phyloP scores from a whole-genome alignment of 2,329 filamentous ascomycete genomes.

The Dactylellina sp. region DNA sequence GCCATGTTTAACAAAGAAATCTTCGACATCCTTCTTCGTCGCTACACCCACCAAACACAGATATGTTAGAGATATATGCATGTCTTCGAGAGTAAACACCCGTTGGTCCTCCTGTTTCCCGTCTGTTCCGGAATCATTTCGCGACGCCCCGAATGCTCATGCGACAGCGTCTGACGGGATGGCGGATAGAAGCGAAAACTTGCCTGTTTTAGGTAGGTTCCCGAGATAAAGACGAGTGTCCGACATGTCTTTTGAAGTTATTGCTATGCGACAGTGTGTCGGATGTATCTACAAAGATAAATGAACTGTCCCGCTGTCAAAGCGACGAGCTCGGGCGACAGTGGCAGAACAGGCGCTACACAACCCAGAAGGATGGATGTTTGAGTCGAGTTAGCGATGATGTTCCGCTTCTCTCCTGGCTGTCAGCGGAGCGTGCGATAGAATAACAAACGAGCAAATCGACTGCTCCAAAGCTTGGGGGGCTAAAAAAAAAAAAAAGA shows the following conservation, averaged over 20 bases:
- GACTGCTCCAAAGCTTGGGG: constrained; percentile 1
- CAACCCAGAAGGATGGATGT: constrained; percentile 27
- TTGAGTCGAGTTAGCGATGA: constrained; percentile 21
- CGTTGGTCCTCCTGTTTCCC: constrained; percentile 2
- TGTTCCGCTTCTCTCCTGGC: constrained; percentile 30
- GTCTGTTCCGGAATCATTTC: constrained; percentile 24
- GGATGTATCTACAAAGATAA: neutral
- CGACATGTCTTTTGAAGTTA: constrained; percentile 65
- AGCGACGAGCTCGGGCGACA: constrained; percentile 32
- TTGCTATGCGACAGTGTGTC: constrained; percentile 28
- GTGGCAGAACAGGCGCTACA: constrained; percentile 19
- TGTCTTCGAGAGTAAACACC: neutral
- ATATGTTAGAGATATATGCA: neutral
- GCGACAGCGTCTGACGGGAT: constrained; percentile 29
- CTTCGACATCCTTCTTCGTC: constrained; percentile 96
- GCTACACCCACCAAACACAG: constrained; percentile 68
- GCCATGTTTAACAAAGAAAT: constrained; percentile 94
- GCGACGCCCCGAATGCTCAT: constrained; percentile 27
- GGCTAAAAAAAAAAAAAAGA: neutral
- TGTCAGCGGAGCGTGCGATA: constrained; percentile 29
- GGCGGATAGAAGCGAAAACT: constrained; percentile 72
- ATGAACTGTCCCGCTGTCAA: constrained; percentile 32
- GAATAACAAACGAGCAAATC: constrained; percentile 19
- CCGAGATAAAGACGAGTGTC: constrained; percentile 96
- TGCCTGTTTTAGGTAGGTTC: constrained; percentile 81